phyloP scores from a whole-genome alignment of 2,329 filamentous ascomycete species.

The Cladosporium oxysporum region DNA sequence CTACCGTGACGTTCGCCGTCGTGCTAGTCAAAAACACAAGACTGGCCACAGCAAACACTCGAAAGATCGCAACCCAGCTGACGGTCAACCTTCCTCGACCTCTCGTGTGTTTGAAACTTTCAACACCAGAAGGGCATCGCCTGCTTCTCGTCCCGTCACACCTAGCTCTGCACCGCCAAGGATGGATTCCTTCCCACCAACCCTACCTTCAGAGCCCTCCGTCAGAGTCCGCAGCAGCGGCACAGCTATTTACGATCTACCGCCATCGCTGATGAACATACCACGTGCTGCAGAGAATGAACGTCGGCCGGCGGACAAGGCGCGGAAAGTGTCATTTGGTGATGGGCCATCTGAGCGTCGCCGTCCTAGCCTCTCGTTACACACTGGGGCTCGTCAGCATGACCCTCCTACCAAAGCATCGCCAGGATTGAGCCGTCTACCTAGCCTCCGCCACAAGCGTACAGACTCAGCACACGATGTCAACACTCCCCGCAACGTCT shows the following conservation, averaged over 20 bases:
- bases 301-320: conserved; percentile 18
- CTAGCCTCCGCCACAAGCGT: conserved; percentile 18
- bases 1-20: conserved; percentile 28
- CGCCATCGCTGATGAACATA: conserved; percentile 25
- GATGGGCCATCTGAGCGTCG: conserved; percentile 19
- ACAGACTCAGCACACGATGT: conserved; percentile 25
- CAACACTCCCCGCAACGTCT: neutral
- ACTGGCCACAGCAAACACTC: conserved; percentile 21
- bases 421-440: conserved; percentile 27
- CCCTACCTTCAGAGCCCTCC: neutral
- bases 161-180: conserved; percentile 11
- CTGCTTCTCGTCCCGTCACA: conserved; percentile 8
- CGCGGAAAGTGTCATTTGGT: conserved; percentile 22
- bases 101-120: conserved; percentile 20
- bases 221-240: conserved; percentile 25
- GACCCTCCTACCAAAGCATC: conserved; percentile 22
- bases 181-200: conserved; percentile 7
- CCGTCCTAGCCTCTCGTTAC: conserved; percentile 20
- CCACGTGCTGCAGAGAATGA: conserved; percentile 27
- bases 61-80: conserved; percentile 23
- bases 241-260: conserved; percentile 30
- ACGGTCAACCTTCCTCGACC: conserved; percentile 25
- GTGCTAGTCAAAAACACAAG: conserved; percentile 27
- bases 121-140: conserved; percentile 32
- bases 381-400: conserved; percentile 14